Percentiles rank a stretch among this genome's conserved stretches.
These are phyloP conservation scores for Dioscorea dumetorum DNA, from an alignment of 106 monocot species.

Conservation along the genomic window DNA sequence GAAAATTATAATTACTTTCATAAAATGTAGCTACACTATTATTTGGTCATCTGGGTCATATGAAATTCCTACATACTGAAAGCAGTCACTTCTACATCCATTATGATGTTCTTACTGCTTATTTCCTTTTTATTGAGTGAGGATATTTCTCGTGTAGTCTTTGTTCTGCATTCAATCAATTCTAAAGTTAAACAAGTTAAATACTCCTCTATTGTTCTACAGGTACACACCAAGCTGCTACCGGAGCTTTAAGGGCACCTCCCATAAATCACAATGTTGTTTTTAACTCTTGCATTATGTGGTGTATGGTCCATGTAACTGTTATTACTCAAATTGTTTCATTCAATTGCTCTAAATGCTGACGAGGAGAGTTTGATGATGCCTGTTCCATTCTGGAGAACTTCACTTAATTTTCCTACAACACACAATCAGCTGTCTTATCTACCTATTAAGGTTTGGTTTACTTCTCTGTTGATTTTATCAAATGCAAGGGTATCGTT, in stretches of 20 bases:
- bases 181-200: conserved; percentile 63
- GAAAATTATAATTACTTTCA: too few relatives aligned
- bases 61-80: too few relatives aligned
- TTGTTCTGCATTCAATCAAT: conserved; percentile 33
- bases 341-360: conserved; percentile 85
- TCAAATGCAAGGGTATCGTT: not conserved
- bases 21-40: too few relatives aligned
- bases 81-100: too few relatives aligned
- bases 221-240: conserved; percentile 33
- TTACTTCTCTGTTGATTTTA: not conserved
- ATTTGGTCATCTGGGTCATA: too few relatives aligned
- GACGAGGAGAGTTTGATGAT: conserved; percentile 90
- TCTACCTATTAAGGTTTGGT: conserved; percentile 75
- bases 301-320: too few relatives aligned
- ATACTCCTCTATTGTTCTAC: conserved; percentile 66
- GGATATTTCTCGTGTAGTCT: conserved; percentile 40
- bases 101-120: too few relatives aligned
- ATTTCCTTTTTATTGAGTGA: conserved; percentile 6
- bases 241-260: too few relatives aligned
- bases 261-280: too few relatives aligned
- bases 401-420: conserved; percentile 46
- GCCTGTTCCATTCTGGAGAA: conserved; percentile 83
- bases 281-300: too few relatives aligned
- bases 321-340: not conserved
- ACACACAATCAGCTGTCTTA: conserved; percentile 49